These are phyloP conservation scores for Medicago truncatula DNA, from an alignment of 306 rosid genomes.

Conservation along the genomic window MtrunA17r5.0-ANR NC_053045.1:64054501-64055000, in stretches of 20 bases:
- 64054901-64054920: slow-evolving; percentile 15
- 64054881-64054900: slow-evolving; percentile 6
- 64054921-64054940: neutral
- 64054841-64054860: slow-evolving; percentile 96
- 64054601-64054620: slow-evolving; percentile 10
- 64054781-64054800: slow-evolving; percentile 60
- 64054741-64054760: neutral
- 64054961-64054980: slow-evolving; percentile 7
- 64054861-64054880: slow-evolving; percentile 78
- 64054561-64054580: slow-evolving; percentile 4
- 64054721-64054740: neutral
- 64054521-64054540: neutral
- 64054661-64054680: slow-evolving; percentile 3
- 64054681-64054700: neutral
- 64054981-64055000: slow-evolving; percentile 18
- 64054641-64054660: slow-evolving; percentile 6
- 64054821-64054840: slow-evolving; percentile 93
- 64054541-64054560: neutral
- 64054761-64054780: slow-evolving; percentile 9
- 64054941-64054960: slow-evolving; percentile 5
- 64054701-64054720: slow-evolving; percentile 8
- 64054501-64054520: neutral
- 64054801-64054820: slow-evolving; percentile 78
- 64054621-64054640: neutral
- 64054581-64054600: neutral